Evolutionary conservation across 2,329 filamentous ascomycete species (phyloP).

Genomic region (Metarhizium brunneum): DNA sequence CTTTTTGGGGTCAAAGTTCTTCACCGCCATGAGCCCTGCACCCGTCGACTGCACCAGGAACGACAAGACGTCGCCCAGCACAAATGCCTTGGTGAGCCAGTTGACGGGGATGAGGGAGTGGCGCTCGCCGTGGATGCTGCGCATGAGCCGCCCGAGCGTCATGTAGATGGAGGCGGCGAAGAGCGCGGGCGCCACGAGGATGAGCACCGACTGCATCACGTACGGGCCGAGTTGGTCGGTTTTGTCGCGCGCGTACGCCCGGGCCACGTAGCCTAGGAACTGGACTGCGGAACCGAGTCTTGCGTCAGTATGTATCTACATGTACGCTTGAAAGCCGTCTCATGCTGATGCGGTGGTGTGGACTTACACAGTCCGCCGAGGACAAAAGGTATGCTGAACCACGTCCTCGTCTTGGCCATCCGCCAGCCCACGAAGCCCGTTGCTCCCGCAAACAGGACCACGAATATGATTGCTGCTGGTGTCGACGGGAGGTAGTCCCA

Average conservation of each 20-base stretch:
- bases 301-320: too few species aligned
- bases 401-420: constrained; percentile 33
- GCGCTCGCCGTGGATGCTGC: constrained; percentile 24
- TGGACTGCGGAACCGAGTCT: constrained; percentile 24
- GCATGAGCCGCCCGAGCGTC: constrained; percentile 35
- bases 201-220: constrained; percentile 31
- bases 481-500: constrained; percentile 31
- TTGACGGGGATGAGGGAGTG: constrained; percentile 22
- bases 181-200: constrained; percentile 37
- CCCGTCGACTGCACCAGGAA: constrained; percentile 41
- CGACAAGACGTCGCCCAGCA: constrained; percentile 42
- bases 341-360: too few species aligned
- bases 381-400: constrained; percentile 40
- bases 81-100: constrained; percentile 46
- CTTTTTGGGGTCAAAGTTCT: constrained; percentile 12
- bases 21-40: constrained; percentile 24
- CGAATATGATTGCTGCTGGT: constrained; percentile 34
- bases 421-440: constrained; percentile 34
- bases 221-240: constrained; percentile 26
- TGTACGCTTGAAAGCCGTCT: too few species aligned
- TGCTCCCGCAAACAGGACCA: constrained; percentile 31
- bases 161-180: constrained; percentile 44
- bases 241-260: constrained; percentile 17
- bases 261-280: constrained; percentile 29
- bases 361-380: constrained; percentile 38